These are phyloP conservation scores for Pythium sukuiense DNA, from an alignment of 352 stramenopile species.

Conservation along the genomic window DNA sequence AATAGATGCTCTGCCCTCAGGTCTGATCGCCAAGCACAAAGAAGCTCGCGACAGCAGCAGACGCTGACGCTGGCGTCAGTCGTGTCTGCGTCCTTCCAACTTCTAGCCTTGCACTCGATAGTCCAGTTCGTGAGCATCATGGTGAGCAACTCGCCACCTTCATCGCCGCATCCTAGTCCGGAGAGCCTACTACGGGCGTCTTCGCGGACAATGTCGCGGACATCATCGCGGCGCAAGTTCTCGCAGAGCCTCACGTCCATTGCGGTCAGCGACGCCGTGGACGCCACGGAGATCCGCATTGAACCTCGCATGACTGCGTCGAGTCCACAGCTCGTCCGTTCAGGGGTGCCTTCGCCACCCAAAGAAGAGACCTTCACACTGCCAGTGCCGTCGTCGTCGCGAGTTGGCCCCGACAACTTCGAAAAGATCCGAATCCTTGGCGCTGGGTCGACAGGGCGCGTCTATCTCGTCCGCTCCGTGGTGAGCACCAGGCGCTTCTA, in stretches of 20 bases:
- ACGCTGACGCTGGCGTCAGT: neutral
- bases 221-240: slow-evolving; percentile 4
- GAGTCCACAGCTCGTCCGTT: neutral
- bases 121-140: neutral
- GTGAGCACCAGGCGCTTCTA: slow-evolving; percentile 11
- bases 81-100: neutral
- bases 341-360: neutral
- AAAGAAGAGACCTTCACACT: slow-evolving; percentile 2
- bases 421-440: slow-evolving; percentile 51
- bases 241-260: slow-evolving; percentile 18
- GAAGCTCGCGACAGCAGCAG: neutral
- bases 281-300: slow-evolving; percentile 18
- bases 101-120: neutral
- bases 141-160: neutral
- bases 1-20: neutral
- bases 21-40: neutral
- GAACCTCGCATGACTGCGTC: neutral
- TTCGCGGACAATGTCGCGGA: slow-evolving; percentile 9
- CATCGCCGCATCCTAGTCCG: neutral
- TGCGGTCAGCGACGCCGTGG: slow-evolving; percentile 9
- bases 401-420: slow-evolving; percentile 48
- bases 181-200: neutral
- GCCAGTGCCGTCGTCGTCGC: slow-evolving; percentile 6
- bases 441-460: slow-evolving; percentile 38
- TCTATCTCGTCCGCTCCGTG: slow-evolving; percentile 50